A percentile compares a stretch with the other conserved stretches of the same genome.
phyloP scores from a whole-genome alignment of 805 yeast species.

The Spathaspora arborariae region DNA sequence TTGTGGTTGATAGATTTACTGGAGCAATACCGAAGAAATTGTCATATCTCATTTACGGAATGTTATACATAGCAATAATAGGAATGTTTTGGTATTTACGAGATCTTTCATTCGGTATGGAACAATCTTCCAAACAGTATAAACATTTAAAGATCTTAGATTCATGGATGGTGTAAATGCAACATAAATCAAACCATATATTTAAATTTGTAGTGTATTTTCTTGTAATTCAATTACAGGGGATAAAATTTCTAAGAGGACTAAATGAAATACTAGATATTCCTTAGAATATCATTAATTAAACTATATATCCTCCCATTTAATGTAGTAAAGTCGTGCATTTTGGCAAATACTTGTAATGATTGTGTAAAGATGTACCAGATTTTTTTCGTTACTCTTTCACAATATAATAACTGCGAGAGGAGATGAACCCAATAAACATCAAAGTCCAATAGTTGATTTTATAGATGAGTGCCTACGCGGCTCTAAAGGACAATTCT shows the following conservation, averaged over 20 bases:
- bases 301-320: no score
- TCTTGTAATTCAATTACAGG: no score
- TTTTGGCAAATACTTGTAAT: not conserved
- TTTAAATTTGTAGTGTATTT: not conserved
- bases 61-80: slow-evolving; percentile 47
- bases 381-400: not conserved
- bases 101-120: slow-evolving; percentile 82
- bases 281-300: no score
- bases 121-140: slow-evolving; percentile 26
- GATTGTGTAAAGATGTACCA: no score
- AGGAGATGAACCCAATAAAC: not conserved
- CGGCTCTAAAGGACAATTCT: slow-evolving; percentile 22
- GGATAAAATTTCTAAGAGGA: no score
- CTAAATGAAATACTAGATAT: no score
- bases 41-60: slow-evolving; percentile 33
- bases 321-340: not conserved
- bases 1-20: slow-evolving; percentile 43
- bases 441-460: not conserved
- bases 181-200: not conserved
- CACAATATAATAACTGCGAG: not conserved
- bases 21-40: slow-evolving; percentile 15
- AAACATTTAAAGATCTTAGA: slow-evolving; percentile 28
- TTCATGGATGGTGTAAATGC: slow-evolving; percentile 16
- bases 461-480: slow-evolving; percentile 30
- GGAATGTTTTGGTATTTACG: slow-evolving; percentile 58